Percentiles rank a stretch among this genome's conserved stretches.
phyloP scores from a whole-genome alignment of 2,329 filamentous ascomycete genomes.

The Pseudopyricularia javanii region DNA sequence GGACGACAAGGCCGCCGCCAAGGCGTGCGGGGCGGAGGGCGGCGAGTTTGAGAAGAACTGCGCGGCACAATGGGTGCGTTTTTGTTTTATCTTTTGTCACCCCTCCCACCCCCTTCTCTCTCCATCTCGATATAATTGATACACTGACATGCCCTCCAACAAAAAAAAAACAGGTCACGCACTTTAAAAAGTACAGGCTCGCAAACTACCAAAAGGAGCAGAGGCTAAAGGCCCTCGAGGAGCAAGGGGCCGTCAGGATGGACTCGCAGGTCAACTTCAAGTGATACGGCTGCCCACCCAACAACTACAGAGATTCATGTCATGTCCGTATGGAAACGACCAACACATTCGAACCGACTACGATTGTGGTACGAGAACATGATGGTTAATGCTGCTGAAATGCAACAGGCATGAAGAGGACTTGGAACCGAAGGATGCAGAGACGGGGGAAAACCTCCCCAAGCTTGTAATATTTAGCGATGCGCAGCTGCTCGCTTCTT shows the following conservation, averaged over 20 bases:
- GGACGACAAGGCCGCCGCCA: constrained; percentile 24
- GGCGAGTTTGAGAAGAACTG: constrained; percentile 71
- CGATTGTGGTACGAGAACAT: too few relatives aligned
- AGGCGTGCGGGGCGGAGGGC: constrained; percentile 26
- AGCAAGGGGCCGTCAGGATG: constrained; percentile 58
- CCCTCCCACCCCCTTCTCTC: too few relatives aligned
- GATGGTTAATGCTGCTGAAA: too few relatives aligned
- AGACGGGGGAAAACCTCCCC: not conserved
- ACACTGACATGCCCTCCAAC: not conserved
- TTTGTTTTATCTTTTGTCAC: not conserved
- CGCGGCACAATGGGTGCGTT: constrained; percentile 73
- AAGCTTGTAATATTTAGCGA: not conserved
- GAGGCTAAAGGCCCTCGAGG: constrained; percentile 62
- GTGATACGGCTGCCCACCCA: not conserved
- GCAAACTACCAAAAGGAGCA: constrained; percentile 80
- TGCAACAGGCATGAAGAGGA: too few relatives aligned
- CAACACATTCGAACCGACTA: too few relatives aligned
- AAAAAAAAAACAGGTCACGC: constrained; percentile 56
- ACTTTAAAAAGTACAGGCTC: constrained; percentile 94
- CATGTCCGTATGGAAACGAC: too few relatives aligned
- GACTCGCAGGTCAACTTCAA: constrained; percentile 2
- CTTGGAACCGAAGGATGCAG: too few relatives aligned
- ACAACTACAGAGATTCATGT: too few relatives aligned
- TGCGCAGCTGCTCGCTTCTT: not conserved
- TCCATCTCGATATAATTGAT: not conserved